phyloP scores from a whole-genome alignment of 345 rosid species.

The Syzygium aqueum region DNA sequence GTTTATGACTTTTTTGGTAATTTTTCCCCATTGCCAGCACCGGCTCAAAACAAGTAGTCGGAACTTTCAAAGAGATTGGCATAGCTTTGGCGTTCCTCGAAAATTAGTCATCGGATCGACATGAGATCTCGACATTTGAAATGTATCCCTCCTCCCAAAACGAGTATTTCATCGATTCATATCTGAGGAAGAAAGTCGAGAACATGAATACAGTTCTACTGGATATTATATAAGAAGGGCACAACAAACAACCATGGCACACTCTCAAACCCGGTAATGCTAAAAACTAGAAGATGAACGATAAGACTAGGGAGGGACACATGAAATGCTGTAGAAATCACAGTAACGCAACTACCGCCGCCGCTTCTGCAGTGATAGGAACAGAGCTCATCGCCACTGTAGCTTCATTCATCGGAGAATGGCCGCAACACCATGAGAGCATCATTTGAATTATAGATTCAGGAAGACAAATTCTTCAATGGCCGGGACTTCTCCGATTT shows the following conservation, averaged over 20 bases:
- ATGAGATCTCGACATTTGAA: background rate
- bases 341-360: background rate
- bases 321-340: background rate
- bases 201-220: background rate
- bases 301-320: background rate
- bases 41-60: background rate
- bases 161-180: background rate
- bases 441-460: constrained; percentile 10
- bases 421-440: background rate
- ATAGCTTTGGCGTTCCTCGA: background rate
- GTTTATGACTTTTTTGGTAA: too few species aligned
- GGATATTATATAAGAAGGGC: background rate
- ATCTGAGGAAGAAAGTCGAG: background rate
- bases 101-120: background rate
- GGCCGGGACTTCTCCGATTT: constrained; percentile 52
- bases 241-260: background rate
- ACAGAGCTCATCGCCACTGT: background rate
- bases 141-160: background rate
- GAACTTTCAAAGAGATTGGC: background rate
- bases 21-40: background rate
- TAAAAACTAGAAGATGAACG: background rate
- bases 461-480: constrained; percentile 80
- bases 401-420: background rate
- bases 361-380: background rate
- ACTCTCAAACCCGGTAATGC: background rate